phyloP scores from a whole-genome alignment of 2,329 filamentous ascomycete genomes.

The Pseudodiploospora longispora region DNA sequence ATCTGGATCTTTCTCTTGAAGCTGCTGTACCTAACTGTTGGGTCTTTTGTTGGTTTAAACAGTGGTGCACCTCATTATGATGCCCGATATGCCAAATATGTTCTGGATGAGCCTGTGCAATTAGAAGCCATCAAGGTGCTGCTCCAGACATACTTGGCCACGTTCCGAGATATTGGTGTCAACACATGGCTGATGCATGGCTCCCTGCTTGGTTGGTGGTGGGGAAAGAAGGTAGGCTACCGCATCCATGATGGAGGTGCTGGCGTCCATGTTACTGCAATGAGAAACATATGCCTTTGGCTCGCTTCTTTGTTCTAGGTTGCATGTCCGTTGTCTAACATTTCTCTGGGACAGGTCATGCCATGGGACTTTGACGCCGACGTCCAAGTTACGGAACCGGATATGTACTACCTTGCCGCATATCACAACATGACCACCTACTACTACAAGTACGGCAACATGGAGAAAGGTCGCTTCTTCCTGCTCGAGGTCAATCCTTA shows the following conservation, averaged over 20 bases:
- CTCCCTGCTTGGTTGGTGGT: constrained; percentile 84
- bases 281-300: too few relatives aligned
- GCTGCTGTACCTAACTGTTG: too few relatives aligned
- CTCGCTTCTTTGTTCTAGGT: too few relatives aligned
- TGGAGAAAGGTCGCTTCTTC: constrained; percentile 33
- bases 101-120: constrained; percentile 47
- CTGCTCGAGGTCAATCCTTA: constrained; percentile 42
- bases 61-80: constrained; percentile 24
- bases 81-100: constrained; percentile 28
- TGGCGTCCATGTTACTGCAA: too few relatives aligned
- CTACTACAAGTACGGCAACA: constrained; percentile 32
- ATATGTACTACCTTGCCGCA: constrained; percentile 56
- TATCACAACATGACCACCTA: constrained; percentile 55
- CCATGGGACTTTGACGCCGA: constrained; percentile 75
- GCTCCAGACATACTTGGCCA: constrained; percentile 63
- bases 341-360: constrained; percentile 42
- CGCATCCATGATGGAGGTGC: not conserved
- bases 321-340: too few relatives aligned
- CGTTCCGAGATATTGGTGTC: constrained; percentile 55
- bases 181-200: constrained; percentile 81
- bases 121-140: constrained; percentile 56
- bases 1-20: too few relatives aligned
- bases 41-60: too few relatives aligned
- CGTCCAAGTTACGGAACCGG: constrained; percentile 61
- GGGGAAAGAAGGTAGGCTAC: constrained; percentile 49